Evolutionary conservation across 78 protist species (phyloP).

Genomic region (Dictyostelium citrinum): DNA sequence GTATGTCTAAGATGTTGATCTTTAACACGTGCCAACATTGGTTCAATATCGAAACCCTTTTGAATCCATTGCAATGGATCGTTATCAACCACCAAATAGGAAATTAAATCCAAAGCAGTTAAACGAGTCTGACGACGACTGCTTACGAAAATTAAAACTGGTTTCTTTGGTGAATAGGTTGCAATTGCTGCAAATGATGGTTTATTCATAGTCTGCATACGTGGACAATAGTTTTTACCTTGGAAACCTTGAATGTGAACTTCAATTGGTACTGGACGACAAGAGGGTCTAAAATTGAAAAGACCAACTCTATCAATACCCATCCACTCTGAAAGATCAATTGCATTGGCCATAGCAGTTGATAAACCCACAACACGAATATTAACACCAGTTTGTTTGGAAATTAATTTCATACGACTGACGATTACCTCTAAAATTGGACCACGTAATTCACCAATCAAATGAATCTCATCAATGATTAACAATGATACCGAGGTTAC

Average conservation of each 20-base stretch:
- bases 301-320: slow-evolving; percentile 90
- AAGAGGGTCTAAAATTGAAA: slow-evolving; percentile 97
- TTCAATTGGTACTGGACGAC: slow-evolving; percentile 98
- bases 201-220: slow-evolving; percentile 99
- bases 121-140: slow-evolving; percentile 99
- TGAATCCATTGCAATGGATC: slow-evolving; percentile 69
- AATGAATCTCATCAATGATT: slow-evolving; percentile 97
- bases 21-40: slow-evolving; percentile 4
- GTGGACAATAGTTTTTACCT: slow-evolving; percentile 99
- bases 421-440: slow-evolving; percentile 97
- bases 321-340: slow-evolving; percentile 98
- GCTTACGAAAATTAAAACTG: slow-evolving; percentile 98
- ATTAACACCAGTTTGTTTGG: slow-evolving; percentile 79
- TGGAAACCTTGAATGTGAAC: slow-evolving; percentile 92
- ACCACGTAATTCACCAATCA: slow-evolving; percentile 97
- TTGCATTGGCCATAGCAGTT: slow-evolving; percentile 99
- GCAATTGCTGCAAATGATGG: slow-evolving; percentile 95
- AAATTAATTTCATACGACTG: slow-evolving; percentile 91
- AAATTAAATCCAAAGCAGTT: slow-evolving; percentile 97
- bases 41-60: slow-evolving; percentile 54
- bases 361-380: slow-evolving; percentile 98
- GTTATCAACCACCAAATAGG: slow-evolving; percentile 82
- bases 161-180: slow-evolving; percentile 83
- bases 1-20: slow-evolving; percentile 89
- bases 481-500: slow-evolving; percentile 88